Percentiles rank a stretch among this genome's conserved stretches.
Conservation (phyloP, 2,329 filamentous ascomycete species). For the Aspergillus fumigatiaffinis region DNA sequence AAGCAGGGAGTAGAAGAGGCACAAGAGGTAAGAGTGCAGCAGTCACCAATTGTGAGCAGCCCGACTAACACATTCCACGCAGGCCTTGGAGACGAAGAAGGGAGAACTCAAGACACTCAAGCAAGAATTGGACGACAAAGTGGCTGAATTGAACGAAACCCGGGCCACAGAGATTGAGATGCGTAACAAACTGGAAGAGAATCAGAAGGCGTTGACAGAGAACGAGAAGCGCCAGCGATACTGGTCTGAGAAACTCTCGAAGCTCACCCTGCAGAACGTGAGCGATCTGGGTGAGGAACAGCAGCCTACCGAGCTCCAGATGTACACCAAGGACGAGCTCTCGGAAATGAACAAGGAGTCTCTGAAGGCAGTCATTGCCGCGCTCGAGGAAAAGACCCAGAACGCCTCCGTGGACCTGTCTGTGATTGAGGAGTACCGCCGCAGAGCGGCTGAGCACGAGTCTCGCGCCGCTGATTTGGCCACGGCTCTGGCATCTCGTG, state of each 20-base stretch:
- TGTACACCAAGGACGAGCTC: constrained; percentile 70
- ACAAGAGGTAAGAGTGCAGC: constrained; percentile 52
- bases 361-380: constrained; percentile 62
- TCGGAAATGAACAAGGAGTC: constrained; percentile 59
- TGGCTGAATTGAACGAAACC: constrained; percentile 79
- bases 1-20: constrained; percentile 74
- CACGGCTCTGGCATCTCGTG: constrained; percentile 70
- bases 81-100: constrained; percentile 72
- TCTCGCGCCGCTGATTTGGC: constrained; percentile 79
- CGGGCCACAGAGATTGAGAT: constrained; percentile 93
- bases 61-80: not conserved
- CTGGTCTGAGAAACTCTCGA: constrained; percentile 86
- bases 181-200: constrained; percentile 96
- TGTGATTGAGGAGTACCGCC: constrained; percentile 84
- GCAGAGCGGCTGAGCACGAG: constrained; percentile 77
- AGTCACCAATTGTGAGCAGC: not conserved
- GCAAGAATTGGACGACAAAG: constrained; percentile 80
- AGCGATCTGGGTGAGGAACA: constrained; percentile 62
- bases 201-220: constrained; percentile 80
- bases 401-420: constrained; percentile 83
- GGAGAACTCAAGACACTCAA: constrained; percentile 76
- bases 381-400: constrained; percentile 70
- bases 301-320: constrained; percentile 55
- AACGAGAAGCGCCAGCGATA: constrained; percentile 80
- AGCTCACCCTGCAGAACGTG: constrained; percentile 78